Evolutionary conservation across 345 rosid genomes (phyloP), one percentile per base, ranked within the genome.

Genomic region (Eucalyptus globulus): DNA sequence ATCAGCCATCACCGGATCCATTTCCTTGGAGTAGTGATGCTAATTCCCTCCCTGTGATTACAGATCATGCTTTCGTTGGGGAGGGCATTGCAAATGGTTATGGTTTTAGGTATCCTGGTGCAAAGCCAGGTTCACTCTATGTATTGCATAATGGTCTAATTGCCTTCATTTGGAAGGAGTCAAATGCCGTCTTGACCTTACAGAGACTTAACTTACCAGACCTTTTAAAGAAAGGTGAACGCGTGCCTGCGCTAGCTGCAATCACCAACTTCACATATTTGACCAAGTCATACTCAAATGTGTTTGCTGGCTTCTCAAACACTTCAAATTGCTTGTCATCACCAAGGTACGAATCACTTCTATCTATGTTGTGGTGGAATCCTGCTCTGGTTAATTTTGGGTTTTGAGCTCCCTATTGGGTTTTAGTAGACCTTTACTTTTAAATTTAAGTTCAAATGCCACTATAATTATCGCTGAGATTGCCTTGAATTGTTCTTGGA

Each of bases 31-130:
- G 93, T 88, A 90, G 86, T 90, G 96, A 94, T 92, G 95, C 94
- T 88, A 93, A 93, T 87, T 93, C 94, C 44, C 87, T 88, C 69
- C 95, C 95, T 40, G 93, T 94, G 54, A 89, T 14, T 89, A 90
- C 93, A 50, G 92, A 92, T 86, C 88, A 95, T 88, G 95, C 95
- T 88, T 97, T 93, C 87, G 49, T 76, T n/a, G 98, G 99, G 87
- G 96, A 95, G 90, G 98, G 98, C 76, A 96, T 96, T 83, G 97
- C 98, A 17, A 95, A 97, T 83, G 98, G 98, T 44, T 97, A 97
- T 90, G 99, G 98, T 86, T 97, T 97, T 90, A 91, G 99, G 53
- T 97, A 96, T 94, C 98, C 98, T 8, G 97, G 97, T 58, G 93
- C 96, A 88, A 97, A 96, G 94, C 98, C 98, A 5, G 98, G 99